Evolutionary conservation across 163 green algal species (phyloP), one percentile per base, ranked within the genome.

Genomic region (Scenedesmus sp.): DNA sequence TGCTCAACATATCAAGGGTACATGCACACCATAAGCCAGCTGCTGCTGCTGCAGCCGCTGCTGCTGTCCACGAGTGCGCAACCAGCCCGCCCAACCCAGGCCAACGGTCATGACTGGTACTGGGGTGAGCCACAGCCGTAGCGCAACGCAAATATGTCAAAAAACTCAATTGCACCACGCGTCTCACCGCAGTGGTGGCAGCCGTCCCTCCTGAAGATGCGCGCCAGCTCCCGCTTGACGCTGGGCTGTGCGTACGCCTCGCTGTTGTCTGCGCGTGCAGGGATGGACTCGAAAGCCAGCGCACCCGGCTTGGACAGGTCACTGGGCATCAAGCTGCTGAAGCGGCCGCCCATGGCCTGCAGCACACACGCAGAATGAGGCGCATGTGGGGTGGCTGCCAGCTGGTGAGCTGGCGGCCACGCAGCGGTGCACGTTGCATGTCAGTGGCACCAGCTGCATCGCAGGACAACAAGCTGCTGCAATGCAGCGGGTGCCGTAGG

Each of bases 131-230:
- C n/a, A n/a, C n/a, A n/a, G n/a, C n/a, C n/a, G n/a, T n/a, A n/a
- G n/a, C n/a, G n/a, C n/a, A n/a, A n/a, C n/a, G n/a, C n/a, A n/a
- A n/a, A n/a, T n/a, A n/a, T n/a, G n/a, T n/a, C n/a, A n/a, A n/a
- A n/a, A n/a, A n/a, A n/a, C n/a, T n/a, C 56, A 20, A 20, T 72
- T 26, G 12, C n/a, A 43, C 1, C 22, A 26, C 6, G n/a, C 18
- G 26, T 24, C 40, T 79, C 89, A 92, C 96, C 96, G 92, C 96
- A 98, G 91, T 97, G 95, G 89, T 98, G 96, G 93, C 96, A 98
- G 10, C 96, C 96, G 79, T 98, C 95, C 35, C 95, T 88, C 18
- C 89, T 86, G 86, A 97, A 96, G 35, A 97, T 89, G 33, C 93
- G 89, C 15, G 81, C 56, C 80, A 98, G 95, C 94, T 98, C 95